These are phyloP conservation scores for Fusarium pilosicola DNA, from an alignment of 2,329 filamentous ascomycete species.

Conservation along the genomic window DNA sequence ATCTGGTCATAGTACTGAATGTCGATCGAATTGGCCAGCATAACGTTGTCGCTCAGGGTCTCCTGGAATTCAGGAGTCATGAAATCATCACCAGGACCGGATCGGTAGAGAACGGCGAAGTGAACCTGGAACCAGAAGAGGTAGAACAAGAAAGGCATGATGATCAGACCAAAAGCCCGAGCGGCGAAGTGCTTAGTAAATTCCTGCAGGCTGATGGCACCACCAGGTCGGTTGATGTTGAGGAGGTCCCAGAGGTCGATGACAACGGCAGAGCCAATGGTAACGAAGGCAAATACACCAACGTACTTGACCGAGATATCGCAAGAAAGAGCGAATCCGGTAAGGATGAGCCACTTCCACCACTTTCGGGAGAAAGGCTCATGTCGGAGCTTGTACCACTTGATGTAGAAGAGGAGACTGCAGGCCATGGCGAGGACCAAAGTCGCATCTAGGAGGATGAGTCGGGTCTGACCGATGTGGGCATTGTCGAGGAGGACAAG, in stretches of 20 bases:
- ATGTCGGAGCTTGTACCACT: conserved; percentile 96
- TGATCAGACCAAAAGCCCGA: conserved; percentile 83
- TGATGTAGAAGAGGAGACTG: conserved; percentile 92
- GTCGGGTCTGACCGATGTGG: conserved; percentile 93
- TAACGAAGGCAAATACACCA: conserved; percentile 95
- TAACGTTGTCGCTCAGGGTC: conserved; percentile 92
- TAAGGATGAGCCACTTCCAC: conserved; percentile 99
- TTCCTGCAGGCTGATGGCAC: conserved; percentile 79
- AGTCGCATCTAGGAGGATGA: conserved; percentile 95
- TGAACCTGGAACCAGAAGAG: conserved; percentile 99
- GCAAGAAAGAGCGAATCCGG: conserved; percentile 92
- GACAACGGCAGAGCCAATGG: conserved; percentile 90
- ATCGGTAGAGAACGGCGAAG: conserved; percentile 87
- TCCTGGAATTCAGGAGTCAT: conserved; percentile 99
- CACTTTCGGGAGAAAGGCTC: conserved; percentile 92
- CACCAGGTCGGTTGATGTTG: conserved; percentile 85
- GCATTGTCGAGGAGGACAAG: conserved; percentile 96
- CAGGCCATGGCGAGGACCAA: conserved; percentile 96
- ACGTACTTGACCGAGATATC: conserved; percentile 99
- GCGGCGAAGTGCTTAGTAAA: conserved; percentile 93
- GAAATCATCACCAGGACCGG: conserved; percentile 96
- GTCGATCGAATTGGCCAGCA: conserved; percentile 85
- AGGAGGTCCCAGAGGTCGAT: conserved; percentile 97
- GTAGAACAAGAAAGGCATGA: conserved; percentile 97
- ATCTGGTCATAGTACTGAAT: conserved; percentile 93